phyloP scores from a whole-genome alignment of 2,329 filamentous ascomycete genomes.

The Penicillium digitatum region DNA sequence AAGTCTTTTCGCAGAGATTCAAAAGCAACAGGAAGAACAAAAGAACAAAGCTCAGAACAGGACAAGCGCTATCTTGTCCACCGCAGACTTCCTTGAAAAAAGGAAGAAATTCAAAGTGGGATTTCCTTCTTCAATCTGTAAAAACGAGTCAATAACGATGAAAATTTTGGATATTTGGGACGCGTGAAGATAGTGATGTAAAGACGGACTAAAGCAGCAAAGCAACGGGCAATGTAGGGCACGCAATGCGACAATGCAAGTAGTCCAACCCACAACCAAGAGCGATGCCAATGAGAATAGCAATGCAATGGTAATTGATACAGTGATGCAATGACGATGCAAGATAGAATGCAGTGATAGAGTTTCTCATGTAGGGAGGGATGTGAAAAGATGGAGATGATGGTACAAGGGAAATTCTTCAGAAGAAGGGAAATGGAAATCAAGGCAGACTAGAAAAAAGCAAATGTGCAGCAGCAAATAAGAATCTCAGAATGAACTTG shows the following conservation, averaged over 20 bases:
- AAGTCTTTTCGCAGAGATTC: background rate
- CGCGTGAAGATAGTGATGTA: background rate
- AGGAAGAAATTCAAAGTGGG: background rate
- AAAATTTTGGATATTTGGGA: background rate
- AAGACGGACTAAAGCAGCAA: background rate
- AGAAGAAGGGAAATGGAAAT: background rate
- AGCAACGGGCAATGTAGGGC: background rate
- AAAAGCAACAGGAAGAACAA: background rate
- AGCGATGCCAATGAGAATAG: background rate
- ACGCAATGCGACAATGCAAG: background rate
- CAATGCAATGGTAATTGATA: background rate
- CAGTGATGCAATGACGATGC: background rate
- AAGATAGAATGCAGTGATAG: background rate
- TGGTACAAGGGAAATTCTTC: background rate
- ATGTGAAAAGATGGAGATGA: background rate
- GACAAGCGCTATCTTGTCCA: background rate
- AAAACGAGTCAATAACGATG: background rate
- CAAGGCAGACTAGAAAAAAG: background rate
- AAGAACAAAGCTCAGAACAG: background rate
- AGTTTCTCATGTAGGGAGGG: too few species aligned
- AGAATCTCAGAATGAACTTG: background rate
- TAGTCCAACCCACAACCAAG: background rate
- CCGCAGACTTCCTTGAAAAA: background rate
- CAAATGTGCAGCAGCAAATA: background rate
- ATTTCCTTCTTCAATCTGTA: background rate